Evolutionary conservation across 2,329 filamentous ascomycete species (phyloP).

Genomic region (Chrysoporthe austroafricana): DNA sequence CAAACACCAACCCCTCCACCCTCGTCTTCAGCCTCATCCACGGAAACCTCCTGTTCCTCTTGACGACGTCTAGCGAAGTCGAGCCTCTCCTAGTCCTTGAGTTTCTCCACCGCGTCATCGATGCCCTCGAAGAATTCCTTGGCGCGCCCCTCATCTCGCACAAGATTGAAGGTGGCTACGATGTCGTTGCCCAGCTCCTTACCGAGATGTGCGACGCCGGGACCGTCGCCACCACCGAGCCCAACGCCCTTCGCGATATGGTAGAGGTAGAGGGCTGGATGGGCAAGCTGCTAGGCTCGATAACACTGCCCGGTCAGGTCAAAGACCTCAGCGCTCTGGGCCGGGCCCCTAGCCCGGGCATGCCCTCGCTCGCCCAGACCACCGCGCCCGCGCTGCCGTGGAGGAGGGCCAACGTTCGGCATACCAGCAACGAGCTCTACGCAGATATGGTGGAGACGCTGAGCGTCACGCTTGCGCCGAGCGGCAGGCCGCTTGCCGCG

Average conservation of each 20-base stretch:
- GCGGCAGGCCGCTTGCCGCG: constrained; percentile 82
- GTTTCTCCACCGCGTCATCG: constrained; percentile 90
- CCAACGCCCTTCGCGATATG: constrained; percentile 86
- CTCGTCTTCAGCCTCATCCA: constrained; percentile 88
- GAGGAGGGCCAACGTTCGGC: constrained; percentile 88
- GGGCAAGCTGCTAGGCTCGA: constrained; percentile 84
- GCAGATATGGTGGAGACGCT: constrained; percentile 94
- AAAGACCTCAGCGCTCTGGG: constrained; percentile 27
- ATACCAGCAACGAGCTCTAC: constrained; percentile 96
- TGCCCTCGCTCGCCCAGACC: constrained; percentile 36
- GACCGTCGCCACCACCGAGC: constrained; percentile 85
- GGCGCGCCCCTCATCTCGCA: constrained; percentile 82
- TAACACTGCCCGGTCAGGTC: constrained; percentile 71
- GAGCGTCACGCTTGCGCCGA: constrained; percentile 85
- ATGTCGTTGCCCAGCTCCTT: constrained; percentile 90
- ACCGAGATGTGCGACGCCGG: constrained; percentile 97
- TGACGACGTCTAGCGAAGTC: constrained; percentile 82
- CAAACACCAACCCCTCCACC: constrained; percentile 81
- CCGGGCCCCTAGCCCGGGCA: constrained; percentile 21
- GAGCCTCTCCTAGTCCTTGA: constrained; percentile 90
- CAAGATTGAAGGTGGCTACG: constrained; percentile 89
- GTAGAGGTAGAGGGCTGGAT: constrained; percentile 92
- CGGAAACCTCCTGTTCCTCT: constrained; percentile 82
- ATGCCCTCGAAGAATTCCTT: constrained; percentile 92
- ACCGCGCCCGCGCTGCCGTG: constrained; percentile 70